Evolutionary conservation across 176 grass and related monocot species (phyloP).

Genomic region (Bothriochloa decipiens): DNA sequence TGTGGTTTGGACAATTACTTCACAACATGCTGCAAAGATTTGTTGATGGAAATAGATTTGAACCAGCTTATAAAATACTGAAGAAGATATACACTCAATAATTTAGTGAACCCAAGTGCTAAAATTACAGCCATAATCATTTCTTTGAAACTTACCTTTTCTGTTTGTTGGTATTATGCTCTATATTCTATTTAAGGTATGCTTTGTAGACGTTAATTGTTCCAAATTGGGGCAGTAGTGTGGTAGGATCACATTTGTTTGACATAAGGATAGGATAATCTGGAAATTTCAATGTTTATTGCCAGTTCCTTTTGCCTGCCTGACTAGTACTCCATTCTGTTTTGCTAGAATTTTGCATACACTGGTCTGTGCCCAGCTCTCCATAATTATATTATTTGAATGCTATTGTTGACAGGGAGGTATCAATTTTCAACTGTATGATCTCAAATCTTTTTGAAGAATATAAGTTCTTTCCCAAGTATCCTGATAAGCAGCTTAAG

Average conservation of each 20-base stretch:
- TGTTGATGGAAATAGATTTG: slow-evolving; percentile 2
- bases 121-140: slow-evolving; percentile 1
- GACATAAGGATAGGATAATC: background rate
- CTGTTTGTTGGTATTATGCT: background rate
- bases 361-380: slow-evolving; percentile 1
- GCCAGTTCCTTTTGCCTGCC: slow-evolving; percentile 5
- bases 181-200: background rate
- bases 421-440: slow-evolving; percentile 68
- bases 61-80: background rate
- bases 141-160: background rate
- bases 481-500: slow-evolving; percentile 85
- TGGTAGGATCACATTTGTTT: slow-evolving; percentile 6
- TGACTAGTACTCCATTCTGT: background rate
- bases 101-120: background rate
- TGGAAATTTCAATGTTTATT: background rate
- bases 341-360: slow-evolving; percentile 26
- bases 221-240: background rate
- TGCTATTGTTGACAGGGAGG: slow-evolving; percentile 56
- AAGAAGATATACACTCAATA: slow-evolving; percentile 24
- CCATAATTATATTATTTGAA: slow-evolving; percentile 17
- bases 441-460: slow-evolving; percentile 90
- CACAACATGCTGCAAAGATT: slow-evolving; percentile 3
- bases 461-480: slow-evolving; percentile 88
- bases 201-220: background rate
- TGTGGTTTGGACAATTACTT: slow-evolving; percentile 16